phyloP scores from a whole-genome alignment of 441 rosid species.

The Jatropha podagrica region DNA sequence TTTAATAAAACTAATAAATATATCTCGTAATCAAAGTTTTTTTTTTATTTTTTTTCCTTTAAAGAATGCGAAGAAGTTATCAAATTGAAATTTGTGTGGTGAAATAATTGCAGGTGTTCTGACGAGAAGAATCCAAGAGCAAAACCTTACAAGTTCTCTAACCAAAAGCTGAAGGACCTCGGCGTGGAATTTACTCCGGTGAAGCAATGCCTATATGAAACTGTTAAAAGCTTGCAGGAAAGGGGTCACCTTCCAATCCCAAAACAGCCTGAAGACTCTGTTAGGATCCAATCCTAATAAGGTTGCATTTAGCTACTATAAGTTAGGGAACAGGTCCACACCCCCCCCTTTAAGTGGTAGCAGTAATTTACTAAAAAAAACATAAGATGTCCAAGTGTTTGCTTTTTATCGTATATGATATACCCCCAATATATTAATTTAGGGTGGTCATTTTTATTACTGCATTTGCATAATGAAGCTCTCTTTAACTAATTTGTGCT shows the following conservation, averaged over 20 bases:
- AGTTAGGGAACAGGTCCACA: neutral
- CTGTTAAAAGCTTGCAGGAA: slow-evolving; percentile 80
- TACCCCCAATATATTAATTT: no score
- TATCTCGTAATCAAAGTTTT: no score
- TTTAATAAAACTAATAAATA: no score
- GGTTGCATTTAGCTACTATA: neutral
- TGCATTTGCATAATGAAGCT: no score
- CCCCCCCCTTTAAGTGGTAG: neutral
- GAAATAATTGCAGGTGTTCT: slow-evolving; percentile 52
- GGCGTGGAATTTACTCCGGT: slow-evolving; percentile 69
- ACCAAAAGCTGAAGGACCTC: slow-evolving; percentile 69
- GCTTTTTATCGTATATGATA: no score
- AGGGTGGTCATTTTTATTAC: no score
- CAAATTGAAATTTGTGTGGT: neutral
- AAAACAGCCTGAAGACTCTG: slow-evolving; percentile 38
- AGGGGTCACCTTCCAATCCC: slow-evolving; percentile 72
- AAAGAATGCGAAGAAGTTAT: no score
- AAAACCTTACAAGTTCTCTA: slow-evolving; percentile 65
- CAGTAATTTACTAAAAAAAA: neutral
- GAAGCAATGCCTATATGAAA: slow-evolving; percentile 68
- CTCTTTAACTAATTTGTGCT: no score
- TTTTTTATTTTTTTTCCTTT: no score
- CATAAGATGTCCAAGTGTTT: no score
- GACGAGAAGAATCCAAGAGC: slow-evolving; percentile 83
- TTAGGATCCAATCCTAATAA: slow-evolving; percentile 26